Evolutionary conservation across 208 protist species (phyloP).

Genomic region (Leishmania guyanensis): DNA sequence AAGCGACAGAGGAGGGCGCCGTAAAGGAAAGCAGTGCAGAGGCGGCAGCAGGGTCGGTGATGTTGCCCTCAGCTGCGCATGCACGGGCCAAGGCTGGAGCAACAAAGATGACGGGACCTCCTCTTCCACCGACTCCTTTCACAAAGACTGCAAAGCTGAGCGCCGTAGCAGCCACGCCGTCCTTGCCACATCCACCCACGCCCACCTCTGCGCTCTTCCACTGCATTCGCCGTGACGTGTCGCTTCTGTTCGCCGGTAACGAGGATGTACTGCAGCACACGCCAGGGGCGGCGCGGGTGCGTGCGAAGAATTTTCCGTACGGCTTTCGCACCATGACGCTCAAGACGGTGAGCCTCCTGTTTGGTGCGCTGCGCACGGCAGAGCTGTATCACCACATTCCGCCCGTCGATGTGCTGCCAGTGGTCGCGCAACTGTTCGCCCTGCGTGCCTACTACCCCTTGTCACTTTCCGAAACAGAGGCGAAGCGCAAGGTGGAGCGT

Average conservation of each 20-base stretch:
- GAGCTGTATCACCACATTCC: constrained; percentile 32
- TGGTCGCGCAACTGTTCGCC: constrained; percentile 47
- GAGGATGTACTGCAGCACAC: constrained; percentile 29
- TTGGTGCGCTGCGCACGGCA: constrained; percentile 37
- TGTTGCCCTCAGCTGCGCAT: neutral
- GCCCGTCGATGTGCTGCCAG: constrained; percentile 35
- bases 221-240: constrained; percentile 25
- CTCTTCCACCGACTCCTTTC: neutral
- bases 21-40: neutral
- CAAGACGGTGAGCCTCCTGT: constrained; percentile 31
- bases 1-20: constrained; percentile 1
- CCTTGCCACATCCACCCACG: constrained; percentile 16
- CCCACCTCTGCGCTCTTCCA: constrained; percentile 17
- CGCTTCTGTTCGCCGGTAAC: constrained; percentile 28
- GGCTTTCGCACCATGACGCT: constrained; percentile 40
- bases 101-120: neutral
- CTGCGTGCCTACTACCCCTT: constrained; percentile 45
- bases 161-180: neutral
- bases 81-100: neutral
- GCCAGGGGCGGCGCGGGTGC: constrained; percentile 24
- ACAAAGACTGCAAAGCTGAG: neutral
- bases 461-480: constrained; percentile 15
- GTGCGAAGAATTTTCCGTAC: constrained; percentile 32
- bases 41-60: neutral
- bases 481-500: constrained; percentile 22